Evolutionary conservation across 331 rosid species (phyloP), one percentile per base, ranked within the genome.

Genomic region (Quercus lobata): DNA sequence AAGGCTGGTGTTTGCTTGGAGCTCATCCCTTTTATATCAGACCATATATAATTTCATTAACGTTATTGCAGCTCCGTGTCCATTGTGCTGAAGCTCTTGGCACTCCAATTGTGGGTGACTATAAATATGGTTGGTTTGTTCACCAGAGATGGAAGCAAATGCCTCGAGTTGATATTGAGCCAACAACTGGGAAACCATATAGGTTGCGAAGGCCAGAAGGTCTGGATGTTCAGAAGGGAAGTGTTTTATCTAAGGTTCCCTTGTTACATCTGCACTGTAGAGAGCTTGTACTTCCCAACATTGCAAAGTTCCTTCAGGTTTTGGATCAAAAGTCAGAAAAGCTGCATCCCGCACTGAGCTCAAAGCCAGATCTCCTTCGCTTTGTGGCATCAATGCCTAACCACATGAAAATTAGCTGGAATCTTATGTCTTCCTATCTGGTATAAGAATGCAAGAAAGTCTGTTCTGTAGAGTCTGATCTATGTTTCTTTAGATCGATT

Each of bases 61-160:
- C 71, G 5, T 35, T 81, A 77, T 62, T 81, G 44, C 87, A 93
- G 99, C 87, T 95, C 74, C 92, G 97, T n/a, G 97, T 95, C 58
- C 99, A 95, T 84, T 95, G 99, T 55, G 97, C 99, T 44, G 97
- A 95, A 89, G 99, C 99, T 73, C 94, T 95, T 30, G 97, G 99
- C 72, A 92, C 97, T 0, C 97, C 99, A 11, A 95, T 95, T 44
- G 96, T 95, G 75, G 98, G 99, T 2, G 99, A 95, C 84, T 95
- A 91, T 57, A 92, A 89, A 86, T 95, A 95, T 14, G 99, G 99
- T 30, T 95, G 99, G 99, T 90, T 88, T 71, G 91, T 91, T 74
- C 99, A 95, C 69, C 81, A 77, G 78, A 85, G 82, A 57, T 92
- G 99, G 99, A 91, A 92, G 80, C 97, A 95, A 80, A 92, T 88